Evolutionary conservation across 1,139 yeast genomes (phyloP), one percentile per base, ranked within the genome.

Genomic region (Taphrina deformans): DNA sequence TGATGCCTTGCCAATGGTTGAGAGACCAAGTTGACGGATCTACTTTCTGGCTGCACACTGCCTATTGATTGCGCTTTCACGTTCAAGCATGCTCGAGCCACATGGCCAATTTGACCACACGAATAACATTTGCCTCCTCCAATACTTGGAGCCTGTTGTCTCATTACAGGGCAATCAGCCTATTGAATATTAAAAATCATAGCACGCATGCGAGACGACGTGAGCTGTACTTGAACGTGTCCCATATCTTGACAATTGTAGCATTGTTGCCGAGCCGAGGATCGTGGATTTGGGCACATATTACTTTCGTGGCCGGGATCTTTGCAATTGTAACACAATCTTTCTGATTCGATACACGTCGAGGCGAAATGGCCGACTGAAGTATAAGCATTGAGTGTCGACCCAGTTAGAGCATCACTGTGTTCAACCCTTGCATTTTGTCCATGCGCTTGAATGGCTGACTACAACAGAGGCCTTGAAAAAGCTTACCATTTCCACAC

Each of bases 261-360:
- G 78, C 97, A 90, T 79, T 89, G 96, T 78, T 89, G 89, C 75
- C 67, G 66, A 71, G 85, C 85, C 71, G 89, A 83, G 76, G 89
- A 88, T 78, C 87, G 89, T 75, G 96, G 96, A 75, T 85, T 85
- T 52, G 93, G 87, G 77, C 96, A 89, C 69, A 85, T 93, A 70
- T 84, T 83, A 65, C 93, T 88, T 78, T 89, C 92, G 78, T 89
- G 96, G 63, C 72, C 72, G n/a, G 75, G 74, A 77, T 86, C 83
- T 75, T 87, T 89, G 79, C 97, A 90, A 85, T 90, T 90, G 87
- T 89, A 90, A 79, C 97, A 90, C 75, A 90, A 82, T 79, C 93
- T 86, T 77, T 86, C 89, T 68, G 86, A 82, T 77, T 88, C 89
- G 71, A 85, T 84, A 79, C 97, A 90, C 75, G 83, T 86, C 75